Conservation (phyloP, 164 flowering plant species). For the Nymphaea colorata region DNA sequence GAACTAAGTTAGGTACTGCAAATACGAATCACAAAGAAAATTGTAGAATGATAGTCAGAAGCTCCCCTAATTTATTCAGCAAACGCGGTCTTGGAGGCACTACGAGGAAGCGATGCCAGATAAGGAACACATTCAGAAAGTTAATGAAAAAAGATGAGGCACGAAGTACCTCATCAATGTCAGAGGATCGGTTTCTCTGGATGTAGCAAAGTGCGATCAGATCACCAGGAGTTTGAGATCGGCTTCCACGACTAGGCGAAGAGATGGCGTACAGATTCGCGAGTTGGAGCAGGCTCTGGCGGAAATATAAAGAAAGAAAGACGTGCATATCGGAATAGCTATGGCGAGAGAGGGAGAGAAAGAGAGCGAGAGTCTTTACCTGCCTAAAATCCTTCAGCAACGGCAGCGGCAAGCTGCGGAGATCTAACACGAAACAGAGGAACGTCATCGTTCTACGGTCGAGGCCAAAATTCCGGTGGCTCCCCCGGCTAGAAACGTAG, state of each 20-base stretch:
- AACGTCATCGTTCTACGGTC: conserved; percentile 28
- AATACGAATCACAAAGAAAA: no score
- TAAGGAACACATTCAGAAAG: no score
- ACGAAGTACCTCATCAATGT: conserved; percentile 35
- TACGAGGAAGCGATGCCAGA: no score
- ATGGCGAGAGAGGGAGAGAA: neutral
- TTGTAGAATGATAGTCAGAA: no score
- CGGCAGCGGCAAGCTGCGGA: conserved; percentile 52
- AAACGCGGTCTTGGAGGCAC: no score
- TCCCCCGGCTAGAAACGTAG: no score
- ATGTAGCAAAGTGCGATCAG: conserved; percentile 43
- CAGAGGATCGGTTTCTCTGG: conserved; percentile 28
- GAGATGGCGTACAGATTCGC: conserved; percentile 26
- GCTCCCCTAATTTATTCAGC: no score
- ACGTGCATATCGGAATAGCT: no score
- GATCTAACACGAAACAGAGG: conserved; percentile 64
- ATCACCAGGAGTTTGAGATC: conserved; percentile 11
- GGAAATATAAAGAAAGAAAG: neutral
- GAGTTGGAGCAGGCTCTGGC: conserved; percentile 21
- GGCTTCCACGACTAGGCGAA: neutral
- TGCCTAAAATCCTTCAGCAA: conserved; percentile 49
- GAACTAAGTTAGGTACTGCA: no score
- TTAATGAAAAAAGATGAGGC: no score
- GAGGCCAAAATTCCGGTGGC: neutral
- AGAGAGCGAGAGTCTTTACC: conserved; percentile 15